Base-by-base conservation (phyloP, 352 stramenopile genomes). In the Globisporangium recalcitrans region DNA sequence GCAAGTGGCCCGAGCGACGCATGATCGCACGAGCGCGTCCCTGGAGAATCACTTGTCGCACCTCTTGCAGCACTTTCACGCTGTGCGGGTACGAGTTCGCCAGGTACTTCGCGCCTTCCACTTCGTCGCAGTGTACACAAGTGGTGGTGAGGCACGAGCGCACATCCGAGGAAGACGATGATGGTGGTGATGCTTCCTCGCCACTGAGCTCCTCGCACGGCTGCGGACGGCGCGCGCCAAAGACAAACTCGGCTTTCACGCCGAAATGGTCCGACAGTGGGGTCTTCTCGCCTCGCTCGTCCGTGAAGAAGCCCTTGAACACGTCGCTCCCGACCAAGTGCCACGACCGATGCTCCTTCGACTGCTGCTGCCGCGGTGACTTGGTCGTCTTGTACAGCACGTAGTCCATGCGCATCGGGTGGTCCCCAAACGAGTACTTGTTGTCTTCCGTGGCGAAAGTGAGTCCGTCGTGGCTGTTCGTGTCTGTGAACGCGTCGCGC, bases 331-430 rank as follows among this genome's bases (percentile, higher is more conserved):
- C 62, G 16, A 75, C 65, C 31, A 93, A 53, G 11, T 79, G 73
- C 84, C 84, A 93, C 24, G 34, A 44, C 0, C 57, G 44, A 21
- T 46, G 22, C 2, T 67, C 44, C 10, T 48, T 56, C 5, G 27
- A 27, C 27, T 16, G 8, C 27, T 56, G 26, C n/a, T 34, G 48
- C n/a, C 27, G 16, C 29, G 31, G 32, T 27, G 60, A 48, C 47
- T 63, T 64, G 22, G 61, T 27, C 24, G 78, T 68, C 67, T 88
- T 86, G 76, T 91, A 93, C 54, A 93, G 71, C 22, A 93, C 69
- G 56, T 93, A 93, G 60, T 93, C 84, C 84, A 93, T 93, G 22
- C 84, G 78, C 84, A 93, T 93, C 2, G 84, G 84, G 64, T 90
- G 77, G 11, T 93, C 84, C 1, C 84, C 81, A 59, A 88, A 74